Base-by-base conservation (phyloP, 495 filamentous ascomycete species). In the Talaromyces adpressus region DNA sequence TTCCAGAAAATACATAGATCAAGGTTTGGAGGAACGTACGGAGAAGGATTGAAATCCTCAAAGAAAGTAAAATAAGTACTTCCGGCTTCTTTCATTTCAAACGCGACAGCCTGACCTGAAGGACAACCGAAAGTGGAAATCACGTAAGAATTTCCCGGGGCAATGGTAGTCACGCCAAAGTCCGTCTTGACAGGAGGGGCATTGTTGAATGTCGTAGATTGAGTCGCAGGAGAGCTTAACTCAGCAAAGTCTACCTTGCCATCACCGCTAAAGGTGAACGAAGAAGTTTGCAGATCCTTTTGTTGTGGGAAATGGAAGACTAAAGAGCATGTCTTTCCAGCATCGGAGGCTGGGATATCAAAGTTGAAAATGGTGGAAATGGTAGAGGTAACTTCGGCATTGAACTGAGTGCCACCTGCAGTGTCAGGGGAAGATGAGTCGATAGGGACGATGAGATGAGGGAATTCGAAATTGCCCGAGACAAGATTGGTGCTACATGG, bases 301-400 rank as follows among this genome's bases (percentile, higher is more conserved):
- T 76, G 69, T 57, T 74, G 63, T 6, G 89, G 88, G 72, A 90
- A 84, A 41, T 89, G 75, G 78, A 92, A 90, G 59, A 89, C 71
- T 7, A 90, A 79, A 34, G 77, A 77, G 73, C 89, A 92, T 0
- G 77, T 87, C 72, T 84, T 83, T 54, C 78, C 82, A 45, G 76
- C 69, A 68, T 83, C 76, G 11, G 70, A 69, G 0, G 69, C 29
- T 0, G 85, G 85, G 49, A 91, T 81, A 69, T 88, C 85, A 73
- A 91, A 91, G 72, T 87, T 87, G 81, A 89, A 91, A 52, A 87
- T 72, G 18, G 79, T 81, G 36, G 86, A 87, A 63, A 85, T 72
- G 25, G 78, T 81, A 4, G 79, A 67, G 4, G 78, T 79, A 30
- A 89, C 73, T 6, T 79, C 76, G 39, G 85, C 86, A 62, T 81